A percentile compares a stretch with the other conserved stretches of the same genome.
phyloP scores from a whole-genome alignment of 2,329 filamentous ascomycete species.

The Alternaria ventricosa region DNA sequence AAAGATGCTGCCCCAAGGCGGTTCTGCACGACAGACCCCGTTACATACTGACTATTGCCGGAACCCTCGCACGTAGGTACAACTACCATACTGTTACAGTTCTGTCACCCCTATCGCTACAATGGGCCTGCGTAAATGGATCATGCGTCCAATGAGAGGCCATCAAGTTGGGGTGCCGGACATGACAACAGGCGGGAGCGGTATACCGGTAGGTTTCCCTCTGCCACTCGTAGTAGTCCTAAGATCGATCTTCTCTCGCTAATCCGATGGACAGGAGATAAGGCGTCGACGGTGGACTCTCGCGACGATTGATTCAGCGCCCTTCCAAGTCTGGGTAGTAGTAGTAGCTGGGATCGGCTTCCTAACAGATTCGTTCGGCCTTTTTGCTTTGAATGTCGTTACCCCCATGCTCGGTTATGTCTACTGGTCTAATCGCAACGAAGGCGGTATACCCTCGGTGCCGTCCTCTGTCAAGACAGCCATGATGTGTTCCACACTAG shows the following conservation, averaged over 20 bases:
- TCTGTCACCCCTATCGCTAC: not conserved
- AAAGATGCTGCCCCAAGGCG: constrained; percentile 11
- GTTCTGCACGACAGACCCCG: constrained; percentile 2
- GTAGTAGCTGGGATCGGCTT: constrained; percentile 51
- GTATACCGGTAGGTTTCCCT: constrained; percentile 35
- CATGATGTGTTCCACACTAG: constrained; percentile 48
- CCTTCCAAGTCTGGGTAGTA: constrained; percentile 46
- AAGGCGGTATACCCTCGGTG: constrained; percentile 30
- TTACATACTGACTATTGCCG: not conserved
- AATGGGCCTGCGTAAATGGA: constrained; percentile 42
- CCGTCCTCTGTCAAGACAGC: constrained; percentile 44
- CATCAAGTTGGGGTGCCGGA: constrained; percentile 39
- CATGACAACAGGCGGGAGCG: constrained; percentile 40
- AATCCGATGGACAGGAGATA: constrained; percentile 14
- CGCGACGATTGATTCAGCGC: constrained; percentile 42
- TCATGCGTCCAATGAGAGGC: constrained; percentile 38
- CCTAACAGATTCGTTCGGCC: constrained; percentile 49
- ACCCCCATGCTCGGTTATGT: constrained; percentile 50
- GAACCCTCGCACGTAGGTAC: not conserved
- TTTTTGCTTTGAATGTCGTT: constrained; percentile 51
- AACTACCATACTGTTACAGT: not conserved
- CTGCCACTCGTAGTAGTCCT: not conserved
- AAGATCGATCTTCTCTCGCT: not conserved
- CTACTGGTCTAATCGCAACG: constrained; percentile 42
- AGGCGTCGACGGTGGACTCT: constrained; percentile 43